Base-by-base conservation (phyloP, 148 eudicot species). In the Pouteria glomerata region DNA sequence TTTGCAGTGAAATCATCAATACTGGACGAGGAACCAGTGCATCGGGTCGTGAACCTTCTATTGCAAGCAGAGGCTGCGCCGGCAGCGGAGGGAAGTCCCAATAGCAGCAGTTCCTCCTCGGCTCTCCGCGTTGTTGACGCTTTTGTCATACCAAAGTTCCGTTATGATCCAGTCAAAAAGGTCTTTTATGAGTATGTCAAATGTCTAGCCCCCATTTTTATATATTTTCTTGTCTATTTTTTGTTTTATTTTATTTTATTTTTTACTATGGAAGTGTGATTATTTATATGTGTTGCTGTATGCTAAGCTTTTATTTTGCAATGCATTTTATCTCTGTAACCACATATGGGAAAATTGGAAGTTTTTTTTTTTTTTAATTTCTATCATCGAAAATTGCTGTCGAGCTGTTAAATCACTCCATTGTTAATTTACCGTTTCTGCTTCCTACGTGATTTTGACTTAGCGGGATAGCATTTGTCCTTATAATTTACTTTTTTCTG, bases 1-100 rank as follows among this genome's bases (percentile, higher is more conserved):
- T 35, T 67, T 33, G 79, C 84, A 94, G 98, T 94, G 87, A 94
- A 88, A 70, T 91, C 98, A 12, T 84, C 96, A 52, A 91, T 81
- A 68, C 50, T 94, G 85, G 97, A 91, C 48, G 85, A 82, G 83
- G 98, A 83, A 33, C 70, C 88, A 3, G 77, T 94, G 60, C 82
- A 60, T 39, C 80, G 80, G 0, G 91, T 86, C 34, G 82, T 85
- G 44, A 80, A 79, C 66, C 74, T 70, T 41, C 73, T 89, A 31
- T 58, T 89, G 67, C 85, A 79, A 60, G 88, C 88, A 0, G 84
- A 84, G 13, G 87, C 91, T 8, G 88, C 81, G 3, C 85, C 88
- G 15, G 85, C 73, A 1, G 85, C 53, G 0, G 91, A 82, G 8
- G 89, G 83, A 55, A 71, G 37, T 31, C 73, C 87, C 58, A 67